A percentile compares a stretch with the other conserved stretches of the same genome.
phyloP scores from a whole-genome alignment of 1,284 basidiomycete species.

The Melampsora larici-populina region DNA sequence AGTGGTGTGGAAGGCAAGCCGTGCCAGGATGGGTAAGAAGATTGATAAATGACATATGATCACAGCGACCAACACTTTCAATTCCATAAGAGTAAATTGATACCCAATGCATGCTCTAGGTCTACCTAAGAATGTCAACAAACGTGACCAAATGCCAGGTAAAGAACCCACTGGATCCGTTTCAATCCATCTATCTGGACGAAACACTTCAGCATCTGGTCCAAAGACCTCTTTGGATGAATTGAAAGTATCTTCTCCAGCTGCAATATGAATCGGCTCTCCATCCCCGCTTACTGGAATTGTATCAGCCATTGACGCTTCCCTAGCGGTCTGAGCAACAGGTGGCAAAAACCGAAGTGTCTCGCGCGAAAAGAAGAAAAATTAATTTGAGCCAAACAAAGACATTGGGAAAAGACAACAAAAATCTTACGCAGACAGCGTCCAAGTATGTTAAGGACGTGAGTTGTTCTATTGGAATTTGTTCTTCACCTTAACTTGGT shows the following conservation, averaged over 20 bases:
- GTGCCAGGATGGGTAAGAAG: too few species aligned
- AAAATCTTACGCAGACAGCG: conserved; percentile 62
- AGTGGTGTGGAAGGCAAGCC: too few species aligned
- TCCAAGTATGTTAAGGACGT: conserved; percentile 68
- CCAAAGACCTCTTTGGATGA: conserved; percentile 65
- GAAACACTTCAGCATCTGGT: conserved; percentile 65
- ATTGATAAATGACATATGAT: too few species aligned
- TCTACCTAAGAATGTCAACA: conserved; percentile 63
- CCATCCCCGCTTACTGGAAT: conserved; percentile 65
- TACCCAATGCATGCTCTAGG: conserved; percentile 43
- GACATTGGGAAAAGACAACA: not conserved
- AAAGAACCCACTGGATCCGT: not conserved
- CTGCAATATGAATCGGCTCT: conserved; percentile 56
- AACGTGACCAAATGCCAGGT: conserved; percentile 58
- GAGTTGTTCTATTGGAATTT: conserved; percentile 60
- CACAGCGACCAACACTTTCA: not conserved
- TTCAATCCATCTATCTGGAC: conserved; percentile 56
- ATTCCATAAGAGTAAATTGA: not conserved
- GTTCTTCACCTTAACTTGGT: conserved; percentile 4
- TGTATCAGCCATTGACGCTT: conserved; percentile 69
- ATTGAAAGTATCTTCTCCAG: conserved; percentile 66
- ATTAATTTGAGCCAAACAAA: not conserved
- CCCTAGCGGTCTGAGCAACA: conserved; percentile 61
- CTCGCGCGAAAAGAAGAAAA: conserved; percentile 56
- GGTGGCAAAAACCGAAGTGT: conserved; percentile 61